A percentile compares a stretch with the other conserved stretches of the same genome.
phyloP scores from a whole-genome alignment of 805 yeast species.

The Schwanniomyces polymorphus region DNA sequence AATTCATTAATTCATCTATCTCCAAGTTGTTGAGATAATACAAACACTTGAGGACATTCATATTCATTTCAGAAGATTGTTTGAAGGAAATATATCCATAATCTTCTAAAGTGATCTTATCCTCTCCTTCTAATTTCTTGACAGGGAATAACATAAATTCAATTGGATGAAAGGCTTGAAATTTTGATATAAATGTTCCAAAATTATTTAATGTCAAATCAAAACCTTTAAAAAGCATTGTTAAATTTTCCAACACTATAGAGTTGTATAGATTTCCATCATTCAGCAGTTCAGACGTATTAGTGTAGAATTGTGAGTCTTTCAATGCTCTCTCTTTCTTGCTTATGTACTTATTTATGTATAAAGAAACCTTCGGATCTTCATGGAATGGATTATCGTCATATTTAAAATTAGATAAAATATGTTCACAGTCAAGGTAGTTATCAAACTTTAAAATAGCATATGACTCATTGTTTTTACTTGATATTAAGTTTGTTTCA shows the following conservation, averaged over 20 bases:
- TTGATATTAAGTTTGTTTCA: constrained; percentile 21
- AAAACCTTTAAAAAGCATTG: constrained; percentile 47
- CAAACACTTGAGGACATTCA: constrained; percentile 49
- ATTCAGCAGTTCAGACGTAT: constrained; percentile 5
- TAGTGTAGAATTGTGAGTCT: constrained; percentile 9
- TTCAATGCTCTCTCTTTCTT: constrained; percentile 59
- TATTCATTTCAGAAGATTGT: constrained; percentile 27
- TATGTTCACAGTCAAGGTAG: constrained; percentile 32
- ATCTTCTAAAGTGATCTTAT: constrained; percentile 29
- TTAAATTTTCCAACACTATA: constrained; percentile 43
- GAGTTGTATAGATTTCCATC: constrained; percentile 21
- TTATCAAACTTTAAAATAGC: constrained; percentile 33
- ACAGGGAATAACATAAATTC: constrained; percentile 55
- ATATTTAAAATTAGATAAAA: constrained; percentile 17
- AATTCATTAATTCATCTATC: constrained; percentile 46
- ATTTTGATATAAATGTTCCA: constrained; percentile 39
- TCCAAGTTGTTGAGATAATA: constrained; percentile 46
- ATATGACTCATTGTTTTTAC: constrained; percentile 17
- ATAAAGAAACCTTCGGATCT: constrained; percentile 32
- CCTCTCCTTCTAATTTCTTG: constrained; percentile 15
- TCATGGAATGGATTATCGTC: constrained; percentile 23
- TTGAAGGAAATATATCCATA: constrained; percentile 56
- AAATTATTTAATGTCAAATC: constrained; percentile 43
- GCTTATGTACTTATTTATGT: constrained; percentile 65
- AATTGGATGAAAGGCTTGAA: constrained; percentile 48